Base-by-base conservation (phyloP, 345 rosid species). In the Passiflora organensis region DNA sequence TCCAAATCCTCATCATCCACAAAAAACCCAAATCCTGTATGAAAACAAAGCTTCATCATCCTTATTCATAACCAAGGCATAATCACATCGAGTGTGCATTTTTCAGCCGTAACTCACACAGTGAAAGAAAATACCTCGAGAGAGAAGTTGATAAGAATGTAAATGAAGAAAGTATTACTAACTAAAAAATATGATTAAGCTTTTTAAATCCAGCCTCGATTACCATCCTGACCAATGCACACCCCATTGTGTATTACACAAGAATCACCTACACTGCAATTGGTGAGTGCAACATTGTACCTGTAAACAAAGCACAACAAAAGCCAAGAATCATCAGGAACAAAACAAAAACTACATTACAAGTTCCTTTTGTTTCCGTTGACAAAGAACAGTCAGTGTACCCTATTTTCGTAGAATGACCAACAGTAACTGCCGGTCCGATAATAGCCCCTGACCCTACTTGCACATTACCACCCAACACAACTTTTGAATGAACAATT, bases 171-270 rank as follows among this genome's bases (percentile, higher is more conserved):
- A n/a, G n/a, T n/a, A n/a, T n/a, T n/a, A n/a, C n/a, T n/a, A n/a
- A n/a, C n/a, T n/a, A n/a, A n/a, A n/a, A n/a, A n/a, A n/a, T n/a
- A n/a, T n/a, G n/a, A n/a, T n/a, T n/a, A n/a, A n/a, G n/a, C n/a
- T n/a, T n/a, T n/a, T n/a, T n/a, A 28, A 28, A 8, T 28, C 5
- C 34, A 28, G 34, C 34, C 34, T 28, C 8, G 19, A 76, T 64
- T 64, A 89, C 96, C 96, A 77, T 91, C 94, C 74, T 91, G 95
- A 73, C 97, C 97, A 13, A 91, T 69, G 76, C 91, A 80, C 14
- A 63, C 91, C 45, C 97, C 97, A 73, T 72, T 76, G 68, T 87
- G 87, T 36, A 87, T 65, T 19, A 70, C 67, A 74, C 96, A 85
- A 8, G 73, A 82, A 63, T 82, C 80, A 11, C 96, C 95, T 41